phyloP scores from a whole-genome alignment of 805 yeast genomes.

The Nakazawaea populi region DNA sequence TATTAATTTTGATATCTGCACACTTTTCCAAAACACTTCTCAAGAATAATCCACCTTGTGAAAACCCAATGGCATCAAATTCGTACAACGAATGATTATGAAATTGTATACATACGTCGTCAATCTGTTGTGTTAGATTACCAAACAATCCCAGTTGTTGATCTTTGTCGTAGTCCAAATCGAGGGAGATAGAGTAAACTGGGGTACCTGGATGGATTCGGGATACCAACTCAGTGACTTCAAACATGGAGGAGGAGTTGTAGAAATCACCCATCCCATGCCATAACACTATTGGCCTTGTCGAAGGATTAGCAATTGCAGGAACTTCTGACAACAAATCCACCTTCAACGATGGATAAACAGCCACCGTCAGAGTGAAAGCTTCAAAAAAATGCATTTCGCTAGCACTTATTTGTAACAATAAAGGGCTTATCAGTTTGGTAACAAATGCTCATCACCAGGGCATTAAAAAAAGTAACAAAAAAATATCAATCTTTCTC shows the following conservation, averaged over 20 bases:
- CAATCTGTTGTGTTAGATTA: slow-evolving; percentile 48
- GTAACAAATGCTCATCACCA: background rate
- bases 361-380: background rate
- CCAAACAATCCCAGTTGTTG: slow-evolving; percentile 54
- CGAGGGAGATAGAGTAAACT: slow-evolving; percentile 49
- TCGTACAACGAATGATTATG: slow-evolving; percentile 41
- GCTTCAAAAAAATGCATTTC: background rate
- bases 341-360: background rate
- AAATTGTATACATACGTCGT: slow-evolving; percentile 51
- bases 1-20: slow-evolving; percentile 34
- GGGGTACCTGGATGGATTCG: slow-evolving; percentile 41
- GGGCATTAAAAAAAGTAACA: background rate
- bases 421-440: no score
- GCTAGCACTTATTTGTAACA: no score
- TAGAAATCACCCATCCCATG: slow-evolving; percentile 81
- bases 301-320: no score
- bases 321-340: background rate
- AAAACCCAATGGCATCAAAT: slow-evolving; percentile 71
- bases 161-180: slow-evolving; percentile 45
- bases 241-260: slow-evolving; percentile 51
- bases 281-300: slow-evolving; percentile 63
- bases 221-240: slow-evolving; percentile 36
- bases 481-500: background rate
- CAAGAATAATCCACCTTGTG: slow-evolving; percentile 82
- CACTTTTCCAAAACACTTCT: slow-evolving; percentile 63